phyloP scores from a whole-genome alignment of 2,329 filamentous ascomycete species.

The Pezicula radicicola region DNA sequence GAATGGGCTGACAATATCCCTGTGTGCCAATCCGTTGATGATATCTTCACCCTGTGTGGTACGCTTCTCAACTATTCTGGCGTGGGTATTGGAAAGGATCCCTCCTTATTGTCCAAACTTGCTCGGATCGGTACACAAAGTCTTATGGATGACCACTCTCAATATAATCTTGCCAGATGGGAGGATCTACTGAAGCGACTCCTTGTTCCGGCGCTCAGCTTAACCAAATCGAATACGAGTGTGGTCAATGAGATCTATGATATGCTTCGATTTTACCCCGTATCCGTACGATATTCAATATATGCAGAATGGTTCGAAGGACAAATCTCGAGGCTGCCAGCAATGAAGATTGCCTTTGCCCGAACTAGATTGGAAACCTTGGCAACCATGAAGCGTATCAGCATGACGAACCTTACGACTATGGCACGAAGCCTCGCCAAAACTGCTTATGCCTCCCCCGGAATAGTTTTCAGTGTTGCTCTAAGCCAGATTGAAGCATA shows the following conservation, averaged over 20 bases:
- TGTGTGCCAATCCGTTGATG: constrained; percentile 84
- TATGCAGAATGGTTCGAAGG: constrained; percentile 93
- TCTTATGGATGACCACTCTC: constrained; percentile 65
- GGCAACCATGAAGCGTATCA: constrained; percentile 84
- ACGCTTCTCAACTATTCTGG: constrained; percentile 84
- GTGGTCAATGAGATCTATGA: constrained; percentile 85
- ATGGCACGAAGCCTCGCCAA: constrained; percentile 91
- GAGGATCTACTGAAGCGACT: constrained; percentile 78
- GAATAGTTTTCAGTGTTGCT: constrained; percentile 85
- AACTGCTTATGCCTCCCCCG: constrained; percentile 86
- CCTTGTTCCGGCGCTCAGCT: constrained; percentile 82
- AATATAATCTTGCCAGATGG: constrained; percentile 75
- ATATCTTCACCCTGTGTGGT: constrained; percentile 82
- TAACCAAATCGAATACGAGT: constrained; percentile 80
- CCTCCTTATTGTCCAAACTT: constrained; percentile 74
- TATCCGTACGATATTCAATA: constrained; percentile 75
- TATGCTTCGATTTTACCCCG: constrained; percentile 75
- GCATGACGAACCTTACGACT: constrained; percentile 77
- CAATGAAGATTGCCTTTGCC: constrained; percentile 76
- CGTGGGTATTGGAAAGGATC: constrained; percentile 84
- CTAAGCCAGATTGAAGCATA: constrained; percentile 92
- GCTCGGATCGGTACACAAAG: constrained; percentile 81
- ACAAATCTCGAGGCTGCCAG: constrained; percentile 69
- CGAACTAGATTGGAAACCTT: constrained; percentile 76
- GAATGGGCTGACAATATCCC: constrained; percentile 96